Percentiles rank a stretch among this genome's conserved stretches.
These are phyloP conservation scores for Coemansia sp. DNA, from an alignment of 192 early-diverging fungal genomes.

Conservation along the genomic window DNA sequence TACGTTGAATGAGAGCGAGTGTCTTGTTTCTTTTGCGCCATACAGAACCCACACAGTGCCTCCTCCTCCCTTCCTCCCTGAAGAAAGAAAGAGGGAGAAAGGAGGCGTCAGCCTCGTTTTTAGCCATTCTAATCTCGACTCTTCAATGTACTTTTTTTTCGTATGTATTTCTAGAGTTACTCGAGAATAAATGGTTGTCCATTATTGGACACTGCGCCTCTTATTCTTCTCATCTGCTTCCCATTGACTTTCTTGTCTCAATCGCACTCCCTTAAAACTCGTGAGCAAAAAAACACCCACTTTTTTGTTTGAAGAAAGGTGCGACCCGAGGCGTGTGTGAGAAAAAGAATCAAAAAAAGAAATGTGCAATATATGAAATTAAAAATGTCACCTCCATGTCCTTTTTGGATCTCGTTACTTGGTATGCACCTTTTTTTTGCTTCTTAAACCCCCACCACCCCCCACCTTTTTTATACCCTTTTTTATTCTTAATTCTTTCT, in stretches of 20 bases:
- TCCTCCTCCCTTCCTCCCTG: not conserved
- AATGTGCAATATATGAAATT: no score
- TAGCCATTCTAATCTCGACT: not conserved
- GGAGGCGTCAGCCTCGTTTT: not conserved
- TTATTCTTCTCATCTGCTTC: not conserved
- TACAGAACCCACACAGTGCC: no score
- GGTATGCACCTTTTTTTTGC: not conserved
- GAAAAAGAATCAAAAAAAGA: not conserved
- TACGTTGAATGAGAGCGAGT: not conserved
- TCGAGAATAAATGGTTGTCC: not conserved
- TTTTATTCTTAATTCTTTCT: not conserved
- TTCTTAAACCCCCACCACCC: no score
- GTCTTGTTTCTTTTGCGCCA: no score
- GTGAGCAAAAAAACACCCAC: not conserved
- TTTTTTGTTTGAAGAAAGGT: not conserved
- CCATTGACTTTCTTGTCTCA: not conserved
- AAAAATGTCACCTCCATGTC: no score
- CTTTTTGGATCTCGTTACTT: not conserved
- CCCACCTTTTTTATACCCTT: not conserved
- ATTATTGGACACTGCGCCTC: not conserved
- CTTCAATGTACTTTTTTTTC: no score
- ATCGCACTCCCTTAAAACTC: not conserved
- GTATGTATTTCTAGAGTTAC: no score
- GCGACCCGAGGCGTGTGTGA: not conserved
- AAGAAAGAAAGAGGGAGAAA: not conserved